phyloP scores from a whole-genome alignment of 2,329 filamentous ascomycete species.

The Hirsutella rhossiliensis region DNA sequence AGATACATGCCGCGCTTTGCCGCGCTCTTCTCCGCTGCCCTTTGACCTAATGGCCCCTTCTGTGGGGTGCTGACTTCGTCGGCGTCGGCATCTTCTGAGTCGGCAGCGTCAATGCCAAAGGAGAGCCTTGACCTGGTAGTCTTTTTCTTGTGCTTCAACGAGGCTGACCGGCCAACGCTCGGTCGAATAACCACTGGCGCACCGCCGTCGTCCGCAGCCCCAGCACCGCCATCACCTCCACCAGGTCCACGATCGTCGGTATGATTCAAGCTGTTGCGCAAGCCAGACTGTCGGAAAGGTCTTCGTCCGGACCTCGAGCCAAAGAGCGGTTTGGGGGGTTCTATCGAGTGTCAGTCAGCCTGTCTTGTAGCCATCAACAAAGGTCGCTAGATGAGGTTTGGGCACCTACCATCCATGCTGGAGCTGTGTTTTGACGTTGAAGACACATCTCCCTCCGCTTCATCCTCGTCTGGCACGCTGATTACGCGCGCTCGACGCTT shows the following conservation, averaged over 20 bases:
- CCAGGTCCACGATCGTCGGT: conserved; percentile 21
- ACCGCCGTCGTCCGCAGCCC: conserved; percentile 30
- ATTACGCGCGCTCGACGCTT: conserved; percentile 69
- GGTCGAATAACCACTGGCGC: conserved; percentile 39
- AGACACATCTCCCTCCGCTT: conserved; percentile 14
- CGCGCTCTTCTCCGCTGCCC: conserved; percentile 56
- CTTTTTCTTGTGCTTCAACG: conserved; percentile 56
- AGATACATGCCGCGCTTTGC: conserved; percentile 38
- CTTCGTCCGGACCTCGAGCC: conserved; percentile 34
- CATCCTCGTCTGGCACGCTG: conserved; percentile 55
- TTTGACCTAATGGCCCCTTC: conserved; percentile 52
- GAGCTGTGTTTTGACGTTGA: conserved; percentile 11
- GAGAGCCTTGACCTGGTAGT: conserved; percentile 49
- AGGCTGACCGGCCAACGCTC: conserved; percentile 30
- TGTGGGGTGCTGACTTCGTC: conserved; percentile 47
- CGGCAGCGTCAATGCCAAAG: conserved; percentile 50
- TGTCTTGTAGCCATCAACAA: conserved; percentile 20
- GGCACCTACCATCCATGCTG: conserved; percentile 24
- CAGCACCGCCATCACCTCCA: conserved; percentile 10
- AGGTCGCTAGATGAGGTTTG: conserved; percentile 9
- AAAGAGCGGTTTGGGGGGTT: conserved; percentile 25
- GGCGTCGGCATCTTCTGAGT: conserved; percentile 37
- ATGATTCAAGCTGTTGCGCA: conserved; percentile 43
- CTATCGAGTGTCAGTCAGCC: conserved; percentile 20
- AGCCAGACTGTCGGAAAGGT: conserved; percentile 42